Conservation (phyloP, 495 filamentous ascomycete genomes). For the Daldinia childiae region DNA sequence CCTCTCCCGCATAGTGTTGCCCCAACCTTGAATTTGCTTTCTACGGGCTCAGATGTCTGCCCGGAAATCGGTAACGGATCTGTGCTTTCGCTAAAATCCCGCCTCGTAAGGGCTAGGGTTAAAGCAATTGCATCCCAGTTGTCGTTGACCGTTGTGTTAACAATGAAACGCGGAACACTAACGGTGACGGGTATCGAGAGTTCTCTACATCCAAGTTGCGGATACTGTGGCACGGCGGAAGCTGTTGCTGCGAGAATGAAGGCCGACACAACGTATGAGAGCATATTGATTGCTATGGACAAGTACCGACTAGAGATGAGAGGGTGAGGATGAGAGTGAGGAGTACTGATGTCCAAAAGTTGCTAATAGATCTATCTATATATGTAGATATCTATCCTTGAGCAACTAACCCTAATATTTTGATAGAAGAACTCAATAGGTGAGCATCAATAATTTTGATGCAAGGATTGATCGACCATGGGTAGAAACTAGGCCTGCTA, state of each 20-base stretch:
- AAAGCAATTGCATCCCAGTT: slow-evolving; percentile 44
- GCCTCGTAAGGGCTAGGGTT: slow-evolving; percentile 41
- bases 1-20: slow-evolving; percentile 42
- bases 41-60: slow-evolving; percentile 19
- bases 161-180: slow-evolving; percentile 39
- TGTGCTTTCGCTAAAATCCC: slow-evolving; percentile 23
- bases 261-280: slow-evolving; percentile 13
- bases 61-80: slow-evolving; percentile 34
- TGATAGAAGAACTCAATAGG: neutral
- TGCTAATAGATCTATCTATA: slow-evolving; percentile 6
- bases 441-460: neutral
- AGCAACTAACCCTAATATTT: neutral
- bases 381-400: neutral
- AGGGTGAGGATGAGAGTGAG: neutral
- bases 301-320: neutral
- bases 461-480: slow-evolving; percentile 3
- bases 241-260: slow-evolving; percentile 20
- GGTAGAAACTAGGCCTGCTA: slow-evolving; percentile 4
- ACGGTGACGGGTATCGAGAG: slow-evolving; percentile 40
- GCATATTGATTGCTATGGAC: slow-evolving; percentile 13
- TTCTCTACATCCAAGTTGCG: slow-evolving; percentile 27
- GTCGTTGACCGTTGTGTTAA: slow-evolving; percentile 33
- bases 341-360: neutral
- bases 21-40: slow-evolving; percentile 37
- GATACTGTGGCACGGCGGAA: slow-evolving; percentile 5